Evolutionary conservation across 176 grass and related monocot genomes (phyloP), one percentile per base, ranked within the genome.

Genomic region (Carex scoparia): DNA sequence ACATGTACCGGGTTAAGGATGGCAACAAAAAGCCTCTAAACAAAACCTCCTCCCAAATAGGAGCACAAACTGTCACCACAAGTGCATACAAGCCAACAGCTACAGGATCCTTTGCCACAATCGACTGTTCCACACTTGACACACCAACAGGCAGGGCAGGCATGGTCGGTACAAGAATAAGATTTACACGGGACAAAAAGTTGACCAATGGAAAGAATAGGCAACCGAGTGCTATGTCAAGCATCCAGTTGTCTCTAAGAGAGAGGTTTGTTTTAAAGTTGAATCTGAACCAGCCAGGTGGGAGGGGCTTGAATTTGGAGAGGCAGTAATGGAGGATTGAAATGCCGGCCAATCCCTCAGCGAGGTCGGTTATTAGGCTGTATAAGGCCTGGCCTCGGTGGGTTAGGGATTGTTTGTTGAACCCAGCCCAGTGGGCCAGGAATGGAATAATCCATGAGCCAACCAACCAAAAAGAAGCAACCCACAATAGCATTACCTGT

Each of bases 391-490:
- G 96, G 18, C 96, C 96, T 73, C 96, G 83, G 78, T 95, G 81
- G 28, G 96, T 99, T 82, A 99, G 86, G 76, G 93, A 85, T 86
- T 95, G 93, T 86, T 95, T 99, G 89, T 90, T 94, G 85, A 94
- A 95, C 57, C 93, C 96, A 81, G 89, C 89, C 48, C 85, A 87
- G 89, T 95, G 96, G 81, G 91, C 96, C 61, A 95, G 85, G 85
- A 99, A 95, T 16, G 96, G 96, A 44, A 99, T 90, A 87, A 99
- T 95, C 96, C 93, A 99, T 66, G 96, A 99, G 86, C 96, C 96
- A 55, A 94, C 96, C 63, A 95, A 84, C 96, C 96, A 99, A 89
- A 98, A 99, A 49, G 96, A 90, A 68, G 91, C 89, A 63, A 99
- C 90, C 96, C 96, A 95, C 61, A 94, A 85, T 85, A 99, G 85